phyloP scores from a whole-genome alignment of 495 filamentous ascomycete species.

The Podospora pseudoanserina region DNA sequence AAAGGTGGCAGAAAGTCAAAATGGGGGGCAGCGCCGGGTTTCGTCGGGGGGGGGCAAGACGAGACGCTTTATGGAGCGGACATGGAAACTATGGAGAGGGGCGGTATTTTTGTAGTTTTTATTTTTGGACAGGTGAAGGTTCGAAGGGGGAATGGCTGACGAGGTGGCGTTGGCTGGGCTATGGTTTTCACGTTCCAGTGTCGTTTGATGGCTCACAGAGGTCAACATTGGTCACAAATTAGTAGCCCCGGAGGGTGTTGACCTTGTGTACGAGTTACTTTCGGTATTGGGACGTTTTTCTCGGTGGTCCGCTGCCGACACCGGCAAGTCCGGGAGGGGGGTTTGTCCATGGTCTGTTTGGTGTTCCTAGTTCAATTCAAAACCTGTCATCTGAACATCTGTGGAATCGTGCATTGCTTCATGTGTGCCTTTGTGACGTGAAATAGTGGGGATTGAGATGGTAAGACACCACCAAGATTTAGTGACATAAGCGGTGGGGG shows the following conservation, averaged over 20 bases:
- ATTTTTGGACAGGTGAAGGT: neutral
- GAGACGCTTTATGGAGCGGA: neutral
- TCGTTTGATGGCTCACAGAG: neutral
- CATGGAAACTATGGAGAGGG: neutral
- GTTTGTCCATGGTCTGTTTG: neutral
- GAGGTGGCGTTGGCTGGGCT: neutral
- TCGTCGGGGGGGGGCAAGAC: neutral
- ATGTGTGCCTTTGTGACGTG: neutral
- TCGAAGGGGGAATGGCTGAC: neutral
- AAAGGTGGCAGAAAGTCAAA: neutral
- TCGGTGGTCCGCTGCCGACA: neutral
- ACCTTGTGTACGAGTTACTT: neutral
- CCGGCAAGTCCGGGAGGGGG: neutral
- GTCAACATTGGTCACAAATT: neutral
- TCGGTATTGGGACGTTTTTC: neutral
- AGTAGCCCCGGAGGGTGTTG: neutral
- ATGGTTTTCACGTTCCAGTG: neutral
- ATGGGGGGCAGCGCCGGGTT: neutral
- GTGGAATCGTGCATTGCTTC: neutral
- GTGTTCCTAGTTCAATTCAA: neutral
- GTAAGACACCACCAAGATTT: neutral
- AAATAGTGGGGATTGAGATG: neutral
- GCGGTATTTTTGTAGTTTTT: neutral
- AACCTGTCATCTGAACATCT: neutral
- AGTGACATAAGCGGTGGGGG: neutral